These are phyloP conservation scores for Yamadazyma sp. DNA, from an alignment of 1,139 yeast genomes.

Conservation along the genomic window DNA sequence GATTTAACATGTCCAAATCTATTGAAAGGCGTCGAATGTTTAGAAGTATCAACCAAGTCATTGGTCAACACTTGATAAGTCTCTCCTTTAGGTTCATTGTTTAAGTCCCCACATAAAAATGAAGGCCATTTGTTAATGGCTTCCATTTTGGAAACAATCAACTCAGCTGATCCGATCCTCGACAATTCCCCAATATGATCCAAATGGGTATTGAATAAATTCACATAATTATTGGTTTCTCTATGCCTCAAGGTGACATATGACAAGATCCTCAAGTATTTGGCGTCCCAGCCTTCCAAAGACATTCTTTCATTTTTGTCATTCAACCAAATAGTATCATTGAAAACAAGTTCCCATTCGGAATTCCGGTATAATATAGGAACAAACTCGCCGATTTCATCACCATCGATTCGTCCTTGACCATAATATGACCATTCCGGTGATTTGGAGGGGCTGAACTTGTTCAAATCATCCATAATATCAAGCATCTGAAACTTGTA, in stretches of 20 bases:
- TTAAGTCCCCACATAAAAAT: constrained; percentile 52
- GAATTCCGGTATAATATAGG: constrained; percentile 29
- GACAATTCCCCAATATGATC: constrained; percentile 54
- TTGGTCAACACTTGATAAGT: constrained; percentile 40
- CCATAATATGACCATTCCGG: constrained; percentile 36
- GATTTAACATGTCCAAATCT: constrained; percentile 44
- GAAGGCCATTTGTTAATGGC: constrained; percentile 42
- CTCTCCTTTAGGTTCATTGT: constrained; percentile 51
- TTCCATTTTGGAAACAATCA: constrained; percentile 42
- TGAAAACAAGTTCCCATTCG: constrained; percentile 34
- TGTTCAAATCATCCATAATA: constrained; percentile 29
- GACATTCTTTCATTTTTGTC: constrained; percentile 27
- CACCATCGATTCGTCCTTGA: constrained; percentile 36
- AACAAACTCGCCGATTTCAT: constrained; percentile 33
- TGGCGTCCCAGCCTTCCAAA: constrained; percentile 57
- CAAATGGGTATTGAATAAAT: constrained; percentile 59
- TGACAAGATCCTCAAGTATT: constrained; percentile 45
- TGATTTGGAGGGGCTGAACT: constrained; percentile 18
- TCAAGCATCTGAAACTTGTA: constrained; percentile 34
- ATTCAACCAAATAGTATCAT: constrained; percentile 38
- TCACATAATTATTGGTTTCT: constrained; percentile 27
- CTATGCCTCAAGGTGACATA: constrained; percentile 40
- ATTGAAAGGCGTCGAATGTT: constrained; percentile 24
- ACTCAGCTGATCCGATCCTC: constrained; percentile 45
- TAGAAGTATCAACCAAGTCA: constrained; percentile 31